These are phyloP conservation scores for Acer yangbiense DNA, from an alignment of 345 rosid genomes.

Conservation along the genomic window DNA sequence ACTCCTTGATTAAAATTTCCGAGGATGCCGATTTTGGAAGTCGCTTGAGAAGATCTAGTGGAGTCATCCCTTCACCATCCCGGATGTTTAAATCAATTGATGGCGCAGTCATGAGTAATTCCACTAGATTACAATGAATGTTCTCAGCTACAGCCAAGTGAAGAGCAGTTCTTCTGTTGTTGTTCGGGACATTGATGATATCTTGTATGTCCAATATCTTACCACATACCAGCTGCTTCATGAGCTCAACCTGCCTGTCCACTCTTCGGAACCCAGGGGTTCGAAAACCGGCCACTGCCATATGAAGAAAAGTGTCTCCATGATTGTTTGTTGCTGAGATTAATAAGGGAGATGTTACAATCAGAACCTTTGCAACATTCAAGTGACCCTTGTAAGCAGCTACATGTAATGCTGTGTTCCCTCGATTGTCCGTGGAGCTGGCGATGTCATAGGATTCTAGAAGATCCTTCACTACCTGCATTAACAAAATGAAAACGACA, in stretches of 20 bases:
- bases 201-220: conserved; percentile 40
- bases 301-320: conserved; percentile 87
- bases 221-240: conserved; percentile 52
- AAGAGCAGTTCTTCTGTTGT: conserved; percentile 73
- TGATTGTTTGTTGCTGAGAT: conserved; percentile 44
- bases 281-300: conserved; percentile 78
- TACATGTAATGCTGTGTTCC: conserved; percentile 82
- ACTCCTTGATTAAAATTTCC: conserved; percentile 71
- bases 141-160: conserved; percentile 79
- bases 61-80: conserved; percentile 76
- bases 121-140: conserved; percentile 63
- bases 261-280: conserved; percentile 74
- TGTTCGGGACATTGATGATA: conserved; percentile 63
- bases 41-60: conserved; percentile 75
- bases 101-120: conserved; percentile 60
- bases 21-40: conserved; percentile 68
- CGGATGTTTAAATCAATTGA: conserved; percentile 60
- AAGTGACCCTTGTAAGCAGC: conserved; percentile 82
- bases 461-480: conserved; percentile 73
- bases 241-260: conserved; percentile 72
- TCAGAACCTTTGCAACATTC: conserved; percentile 53
- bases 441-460: conserved; percentile 52
- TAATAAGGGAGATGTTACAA: conserved; percentile 50
- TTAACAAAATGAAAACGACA: neutral
- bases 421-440: conserved; percentile 54